Evolutionary conservation across 768 basidiomycete genomes (phyloP).

Genomic region (Lentinula aciculospora): DNA sequence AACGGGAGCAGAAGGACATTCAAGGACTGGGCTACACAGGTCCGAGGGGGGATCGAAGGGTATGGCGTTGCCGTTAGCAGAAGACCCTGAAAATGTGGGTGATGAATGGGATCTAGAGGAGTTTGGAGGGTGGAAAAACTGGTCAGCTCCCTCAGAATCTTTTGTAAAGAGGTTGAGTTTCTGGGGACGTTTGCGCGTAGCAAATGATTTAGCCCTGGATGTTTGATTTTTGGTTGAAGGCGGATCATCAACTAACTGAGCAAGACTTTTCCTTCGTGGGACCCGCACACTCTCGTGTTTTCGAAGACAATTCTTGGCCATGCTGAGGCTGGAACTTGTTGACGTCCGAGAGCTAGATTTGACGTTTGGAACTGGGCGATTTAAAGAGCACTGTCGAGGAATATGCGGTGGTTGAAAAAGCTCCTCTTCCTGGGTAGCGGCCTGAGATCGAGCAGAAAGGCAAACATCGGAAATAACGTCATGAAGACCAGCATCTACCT

Average conservation of each 20-base stretch:
- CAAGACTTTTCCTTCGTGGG: slow-evolving; percentile 49
- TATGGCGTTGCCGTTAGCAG: slow-evolving; percentile 56
- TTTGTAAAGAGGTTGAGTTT: slow-evolving; percentile 28
- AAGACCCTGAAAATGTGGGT: slow-evolving; percentile 26
- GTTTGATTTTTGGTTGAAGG: neutral
- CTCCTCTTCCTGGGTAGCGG: slow-evolving; percentile 55
- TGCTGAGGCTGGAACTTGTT: slow-evolving; percentile 54
- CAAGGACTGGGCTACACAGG: neutral
- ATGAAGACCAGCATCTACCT: slow-evolving; percentile 70
- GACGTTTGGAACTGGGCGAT: neutral
- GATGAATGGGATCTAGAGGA: slow-evolving; percentile 10
- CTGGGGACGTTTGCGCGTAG: slow-evolving; percentile 19
- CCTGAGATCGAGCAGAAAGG: slow-evolving; percentile 60
- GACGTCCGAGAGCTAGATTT: slow-evolving; percentile 31
- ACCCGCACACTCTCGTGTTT: slow-evolving; percentile 70
- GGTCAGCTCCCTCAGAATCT: slow-evolving; percentile 20
- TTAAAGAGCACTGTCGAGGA: slow-evolving; percentile 20
- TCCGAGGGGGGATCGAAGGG: neutral
- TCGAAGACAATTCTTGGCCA: slow-evolving; percentile 57
- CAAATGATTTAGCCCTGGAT: slow-evolving; percentile 6
- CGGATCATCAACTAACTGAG: neutral
- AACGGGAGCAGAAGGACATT: slow-evolving; percentile 11
- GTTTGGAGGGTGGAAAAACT: slow-evolving; percentile 22
- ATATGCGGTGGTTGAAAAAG: slow-evolving; percentile 52
- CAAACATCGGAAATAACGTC: slow-evolving; percentile 80